A percentile compares a stretch with the other conserved stretches of the same genome.
Evolutionary conservation across 495 filamentous ascomycete species (phyloP).

Genomic region (Halenospora varia): DNA sequence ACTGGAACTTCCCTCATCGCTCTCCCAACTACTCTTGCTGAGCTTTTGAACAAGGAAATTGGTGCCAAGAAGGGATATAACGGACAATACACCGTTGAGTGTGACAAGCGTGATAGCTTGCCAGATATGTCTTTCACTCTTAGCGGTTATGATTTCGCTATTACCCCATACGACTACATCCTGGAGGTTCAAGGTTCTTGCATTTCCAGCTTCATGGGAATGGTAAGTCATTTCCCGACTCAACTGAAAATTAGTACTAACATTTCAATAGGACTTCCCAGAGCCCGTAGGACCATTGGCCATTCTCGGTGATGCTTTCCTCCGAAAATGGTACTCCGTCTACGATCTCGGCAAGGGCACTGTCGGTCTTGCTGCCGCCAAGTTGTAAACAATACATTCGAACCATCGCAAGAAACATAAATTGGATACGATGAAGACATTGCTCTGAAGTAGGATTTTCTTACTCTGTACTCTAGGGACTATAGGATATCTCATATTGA

Average conservation of each 20-base stretch:
- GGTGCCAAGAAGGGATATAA: conserved; percentile 95
- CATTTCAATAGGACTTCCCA: conserved; percentile 20
- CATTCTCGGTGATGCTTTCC: conserved; percentile 96
- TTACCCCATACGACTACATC: conserved; percentile 88
- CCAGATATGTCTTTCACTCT: conserved; percentile 89
- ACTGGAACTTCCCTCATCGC: conserved; percentile 98
- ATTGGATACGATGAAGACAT: conserved; percentile 1
- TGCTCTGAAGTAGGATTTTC: conserved; percentile 11
- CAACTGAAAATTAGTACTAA: neutral
- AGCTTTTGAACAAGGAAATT: conserved; percentile 96
- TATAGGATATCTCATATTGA: neutral
- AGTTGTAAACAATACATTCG: conserved; percentile 31
- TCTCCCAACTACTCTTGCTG: conserved; percentile 85
- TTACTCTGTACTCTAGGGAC: conserved; percentile 23
- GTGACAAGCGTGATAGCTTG: conserved; percentile 72
- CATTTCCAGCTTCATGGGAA: conserved; percentile 96
- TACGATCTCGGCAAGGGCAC: conserved; percentile 84
- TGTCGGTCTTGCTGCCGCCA: conserved; percentile 84
- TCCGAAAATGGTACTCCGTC: conserved; percentile 94
- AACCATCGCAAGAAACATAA: neutral
- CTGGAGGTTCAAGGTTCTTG: conserved; percentile 93
- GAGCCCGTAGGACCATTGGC: conserved; percentile 76
- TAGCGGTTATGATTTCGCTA: conserved; percentile 83
- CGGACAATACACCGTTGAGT: conserved; percentile 94
- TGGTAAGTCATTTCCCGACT: conserved; percentile 81